Conservation (phyloP, 2,329 filamentous ascomycete species). For the Ceratocystis eucalypticola region DNA sequence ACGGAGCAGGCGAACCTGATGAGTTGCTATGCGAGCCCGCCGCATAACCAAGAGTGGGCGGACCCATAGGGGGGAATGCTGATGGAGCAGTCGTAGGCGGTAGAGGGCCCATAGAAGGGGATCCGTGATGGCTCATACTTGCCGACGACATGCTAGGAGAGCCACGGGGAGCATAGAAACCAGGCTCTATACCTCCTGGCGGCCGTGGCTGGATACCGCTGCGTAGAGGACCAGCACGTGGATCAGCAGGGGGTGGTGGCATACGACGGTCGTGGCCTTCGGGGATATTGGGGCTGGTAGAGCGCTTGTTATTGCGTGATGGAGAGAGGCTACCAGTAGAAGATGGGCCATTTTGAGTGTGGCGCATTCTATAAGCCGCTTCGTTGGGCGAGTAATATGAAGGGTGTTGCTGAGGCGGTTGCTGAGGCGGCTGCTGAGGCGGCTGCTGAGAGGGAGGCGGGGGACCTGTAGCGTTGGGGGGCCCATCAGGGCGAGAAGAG, state of each 20-base stretch:
- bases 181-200: neutral
- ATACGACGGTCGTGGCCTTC: slow-evolving; percentile 33
- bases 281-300: slow-evolving; percentile 29
- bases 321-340: slow-evolving; percentile 31
- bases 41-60: neutral
- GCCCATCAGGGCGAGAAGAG: neutral
- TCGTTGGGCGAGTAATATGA: neutral
- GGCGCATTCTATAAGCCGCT: slow-evolving; percentile 17
- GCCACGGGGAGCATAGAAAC: neutral
- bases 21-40: neutral
- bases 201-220: slow-evolving; percentile 28
- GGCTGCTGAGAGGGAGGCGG: neutral
- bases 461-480: neutral
- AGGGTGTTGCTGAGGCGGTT: neutral
- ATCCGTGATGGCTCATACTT: slow-evolving; percentile 14
- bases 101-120: slow-evolving; percentile 8
- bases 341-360: slow-evolving; percentile 27
- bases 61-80: neutral
- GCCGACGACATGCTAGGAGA: slow-evolving; percentile 5
- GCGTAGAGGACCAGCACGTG: slow-evolving; percentile 34
- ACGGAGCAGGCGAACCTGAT: neutral
- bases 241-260: slow-evolving; percentile 33
- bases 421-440: neutral
- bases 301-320: slow-evolving; percentile 35
- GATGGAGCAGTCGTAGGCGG: neutral